A percentile compares a stretch with the other conserved stretches of the same genome.
phyloP scores from a whole-genome alignment of 352 stramenopile genomes.

The Pythium utonaiense region DNA sequence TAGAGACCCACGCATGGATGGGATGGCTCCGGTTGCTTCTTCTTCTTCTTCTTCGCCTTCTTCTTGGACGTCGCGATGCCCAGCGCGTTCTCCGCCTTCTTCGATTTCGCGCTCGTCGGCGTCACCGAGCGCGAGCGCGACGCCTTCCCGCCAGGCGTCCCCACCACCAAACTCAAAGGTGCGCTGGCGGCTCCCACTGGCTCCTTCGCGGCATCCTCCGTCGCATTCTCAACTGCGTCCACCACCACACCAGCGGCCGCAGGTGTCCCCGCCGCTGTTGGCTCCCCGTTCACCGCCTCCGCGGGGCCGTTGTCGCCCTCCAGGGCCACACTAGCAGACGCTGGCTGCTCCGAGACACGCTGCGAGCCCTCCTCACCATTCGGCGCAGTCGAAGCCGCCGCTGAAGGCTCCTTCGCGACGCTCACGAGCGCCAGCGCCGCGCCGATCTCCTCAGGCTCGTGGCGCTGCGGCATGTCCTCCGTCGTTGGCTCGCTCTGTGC shows the following conservation, averaged over 20 bases:
- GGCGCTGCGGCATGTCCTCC: not conserved
- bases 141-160: not conserved
- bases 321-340: not conserved
- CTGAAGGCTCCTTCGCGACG: not conserved
- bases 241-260: not conserved
- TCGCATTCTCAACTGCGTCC: not conserved
- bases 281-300: not conserved
- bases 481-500: not conserved
- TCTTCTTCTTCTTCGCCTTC: slow-evolving; percentile 33
- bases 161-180: not conserved
- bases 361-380: too few relatives aligned
- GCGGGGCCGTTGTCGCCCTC: not conserved
- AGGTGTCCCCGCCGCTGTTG: not conserved
- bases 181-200: too few relatives aligned
- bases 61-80: slow-evolving; percentile 24
- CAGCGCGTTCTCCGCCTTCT: slow-evolving; percentile 10
- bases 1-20: slow-evolving; percentile 54
- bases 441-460: not conserved
- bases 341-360: not conserved
- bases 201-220: not conserved
- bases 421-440: slow-evolving; percentile 1
- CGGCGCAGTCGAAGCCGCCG: not conserved
- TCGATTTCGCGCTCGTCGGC: slow-evolving; percentile 9
- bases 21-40: slow-evolving; percentile 10
- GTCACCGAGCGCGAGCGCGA: slow-evolving; percentile 1